Percentiles rank a stretch among this genome's conserved stretches.
Conservation (phyloP, 306 rosid species). For the Cercis canadensis region DNA sequence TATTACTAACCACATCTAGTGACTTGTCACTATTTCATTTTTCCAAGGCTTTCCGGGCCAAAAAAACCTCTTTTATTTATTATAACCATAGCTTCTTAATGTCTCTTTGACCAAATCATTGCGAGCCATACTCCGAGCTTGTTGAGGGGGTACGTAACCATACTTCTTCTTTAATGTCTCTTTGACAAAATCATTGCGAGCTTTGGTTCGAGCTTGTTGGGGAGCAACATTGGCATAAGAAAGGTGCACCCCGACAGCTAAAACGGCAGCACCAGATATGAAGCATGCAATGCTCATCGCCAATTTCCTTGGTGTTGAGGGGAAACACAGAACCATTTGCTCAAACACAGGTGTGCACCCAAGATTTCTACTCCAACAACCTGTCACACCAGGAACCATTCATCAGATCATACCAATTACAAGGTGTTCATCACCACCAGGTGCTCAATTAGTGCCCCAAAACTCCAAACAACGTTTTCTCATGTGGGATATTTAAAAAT, state of each 20-base stretch:
- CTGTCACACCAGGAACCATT: slow-evolving; percentile 17
- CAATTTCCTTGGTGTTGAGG: slow-evolving; percentile 75
- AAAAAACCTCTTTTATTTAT: slow-evolving; percentile 15
- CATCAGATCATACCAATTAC: not conserved
- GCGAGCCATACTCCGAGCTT: slow-evolving; percentile 63
- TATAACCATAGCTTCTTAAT: slow-evolving; percentile 50
- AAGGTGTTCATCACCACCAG: not conserved
- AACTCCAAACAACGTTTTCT: not conserved
- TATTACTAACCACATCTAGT: no score
- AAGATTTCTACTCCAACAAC: not conserved
- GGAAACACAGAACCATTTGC: slow-evolving; percentile 73
- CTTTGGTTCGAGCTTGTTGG: slow-evolving; percentile 72
- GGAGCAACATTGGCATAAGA: slow-evolving; percentile 75
- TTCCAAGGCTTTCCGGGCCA: not conserved
- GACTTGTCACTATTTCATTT: no score
- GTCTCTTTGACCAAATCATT: slow-evolving; percentile 55
- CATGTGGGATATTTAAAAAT: no score
- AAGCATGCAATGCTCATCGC: slow-evolving; percentile 61
- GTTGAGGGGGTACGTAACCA: slow-evolving; percentile 64
- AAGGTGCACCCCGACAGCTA: slow-evolving; percentile 59
- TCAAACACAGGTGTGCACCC: not conserved
- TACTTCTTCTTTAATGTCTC: slow-evolving; percentile 65
- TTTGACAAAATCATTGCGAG: slow-evolving; percentile 63
- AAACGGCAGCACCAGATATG: slow-evolving; percentile 63
- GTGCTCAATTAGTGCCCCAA: not conserved